Conservation (phyloP, 805 yeast genomes). For the Yarrowia sp. region DNA sequence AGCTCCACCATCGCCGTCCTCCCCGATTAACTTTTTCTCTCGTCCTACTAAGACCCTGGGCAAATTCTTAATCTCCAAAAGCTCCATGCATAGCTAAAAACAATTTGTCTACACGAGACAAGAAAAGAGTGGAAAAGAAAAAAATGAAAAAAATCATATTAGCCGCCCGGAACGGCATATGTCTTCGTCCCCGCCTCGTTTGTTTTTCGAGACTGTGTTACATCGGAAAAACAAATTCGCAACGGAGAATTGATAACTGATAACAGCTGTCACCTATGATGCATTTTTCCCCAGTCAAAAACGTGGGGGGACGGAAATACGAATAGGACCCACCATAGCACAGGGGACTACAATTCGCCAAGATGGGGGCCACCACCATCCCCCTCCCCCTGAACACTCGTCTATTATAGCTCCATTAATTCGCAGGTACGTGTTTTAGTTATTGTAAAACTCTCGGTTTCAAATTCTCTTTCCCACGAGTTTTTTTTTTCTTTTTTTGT, state of each 20-base stretch:
- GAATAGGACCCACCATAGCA: too few relatives aligned
- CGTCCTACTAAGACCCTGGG: neutral
- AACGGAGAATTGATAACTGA: neutral
- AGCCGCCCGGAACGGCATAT: neutral
- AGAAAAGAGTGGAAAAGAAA: too few relatives aligned
- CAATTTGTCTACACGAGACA: neutral
- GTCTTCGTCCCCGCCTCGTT: neutral
- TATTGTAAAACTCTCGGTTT: neutral
- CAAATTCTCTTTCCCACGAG: too few relatives aligned
- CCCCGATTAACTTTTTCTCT: too few relatives aligned
- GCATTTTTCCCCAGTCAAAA: neutral
- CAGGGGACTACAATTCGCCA: too few relatives aligned
- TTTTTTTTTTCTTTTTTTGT: neutral
- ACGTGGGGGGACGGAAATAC: too few relatives aligned
- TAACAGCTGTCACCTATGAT: neutral
- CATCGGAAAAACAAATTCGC: neutral
- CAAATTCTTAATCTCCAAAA: slow-evolving; percentile 2
- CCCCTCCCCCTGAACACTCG: too few relatives aligned
- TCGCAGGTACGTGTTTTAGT: too few relatives aligned
- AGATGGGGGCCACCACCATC: too few relatives aligned
- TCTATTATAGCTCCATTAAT: too few relatives aligned
- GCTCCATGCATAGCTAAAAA: neutral
- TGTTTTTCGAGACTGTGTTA: neutral
- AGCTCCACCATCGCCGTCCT: too few relatives aligned
- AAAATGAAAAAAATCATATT: neutral